Evolutionary conservation across 208 protist genomes (phyloP), one percentile per base, ranked within the genome.

Genomic region (Leishmania arabica): DNA sequence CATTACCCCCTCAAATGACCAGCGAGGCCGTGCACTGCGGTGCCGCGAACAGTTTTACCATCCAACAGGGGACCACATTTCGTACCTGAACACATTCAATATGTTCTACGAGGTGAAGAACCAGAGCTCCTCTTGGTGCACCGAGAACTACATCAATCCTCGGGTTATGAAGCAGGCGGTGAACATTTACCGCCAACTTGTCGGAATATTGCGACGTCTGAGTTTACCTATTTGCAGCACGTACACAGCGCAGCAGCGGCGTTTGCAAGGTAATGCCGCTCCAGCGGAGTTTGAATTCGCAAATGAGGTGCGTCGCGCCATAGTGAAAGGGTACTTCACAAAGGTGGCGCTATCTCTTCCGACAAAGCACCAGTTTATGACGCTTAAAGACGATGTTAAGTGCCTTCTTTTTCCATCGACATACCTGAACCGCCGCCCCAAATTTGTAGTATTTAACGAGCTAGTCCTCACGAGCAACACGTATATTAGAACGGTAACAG

Each of bases 391-490:
- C 84, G 98, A 99, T 84, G 98, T 99, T 0, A 95, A 95, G 78
- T 93, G 91, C 76, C 80, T 95, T 31, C 88, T 99, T 54, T 98
- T 98, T 75, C 97, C 97, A 1, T 91, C 92, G 1, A 98, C 96
- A 3, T 96, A 89, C 71, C 92, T 98, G 79, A 96, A 98, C 79
- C 92, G 97, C 74, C 98, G 99, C 74, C 99, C 99, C n/a, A 98
- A 99, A 84, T 99, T 99, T 94, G 94, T 98, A 11, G 84, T 99
- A 3, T 99, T 99, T 86, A 98, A 99, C 87, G 99, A 99, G 87
- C 99, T 99, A 81, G 99, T 99, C 31, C 86, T 96, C 15, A 97
- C 94, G 21, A 95, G 89, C 77, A 96, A 97, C 66, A 95, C 88
- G 49, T 99, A 99, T 92, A 99, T 99, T 75, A 91, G 99, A 74